A percentile compares a stretch with the other conserved stretches of the same genome.
Evolutionary conservation across 768 basidiomycete species (phyloP).

Genomic region (Lactarius hengduanensis): DNA sequence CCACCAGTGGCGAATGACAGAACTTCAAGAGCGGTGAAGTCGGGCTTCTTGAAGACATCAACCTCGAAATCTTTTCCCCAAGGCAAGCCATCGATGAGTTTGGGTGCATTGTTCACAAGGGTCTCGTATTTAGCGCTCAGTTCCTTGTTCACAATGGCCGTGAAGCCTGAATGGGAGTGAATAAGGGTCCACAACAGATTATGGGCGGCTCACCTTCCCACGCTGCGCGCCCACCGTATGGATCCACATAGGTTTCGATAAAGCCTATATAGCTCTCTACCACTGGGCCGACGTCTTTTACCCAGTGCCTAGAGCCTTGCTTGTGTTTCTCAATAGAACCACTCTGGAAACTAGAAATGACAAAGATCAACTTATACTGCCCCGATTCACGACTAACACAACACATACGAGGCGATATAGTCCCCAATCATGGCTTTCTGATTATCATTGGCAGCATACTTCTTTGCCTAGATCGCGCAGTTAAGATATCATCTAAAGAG

Average conservation of each 20-base stretch:
- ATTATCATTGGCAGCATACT: conserved; percentile 69
- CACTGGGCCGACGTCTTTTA: conserved; percentile 81
- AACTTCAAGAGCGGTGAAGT: conserved; percentile 84
- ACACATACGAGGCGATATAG: conserved; percentile 72
- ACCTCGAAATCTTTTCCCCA: conserved; percentile 63
- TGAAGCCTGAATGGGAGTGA: conserved; percentile 58
- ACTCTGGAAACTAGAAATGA: conserved; percentile 56
- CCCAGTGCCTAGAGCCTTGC: conserved; percentile 75
- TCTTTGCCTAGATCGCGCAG: conserved; percentile 54
- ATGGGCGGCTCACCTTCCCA: conserved; percentile 67
- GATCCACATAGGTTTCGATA: conserved; percentile 81
- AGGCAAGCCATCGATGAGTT: conserved; percentile 76
- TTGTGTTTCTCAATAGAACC: conserved; percentile 82
- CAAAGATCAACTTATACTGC: neutral
- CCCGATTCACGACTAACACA: neutral
- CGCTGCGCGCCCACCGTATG: conserved; percentile 87
- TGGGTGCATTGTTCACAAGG: conserved; percentile 73
- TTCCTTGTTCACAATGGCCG: conserved; percentile 83
- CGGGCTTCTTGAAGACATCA: conserved; percentile 74
- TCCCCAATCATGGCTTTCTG: conserved; percentile 71
- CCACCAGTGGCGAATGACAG: conserved; percentile 83
- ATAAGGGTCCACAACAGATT: neutral
- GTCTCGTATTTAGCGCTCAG: conserved; percentile 79
- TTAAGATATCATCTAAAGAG: neutral
- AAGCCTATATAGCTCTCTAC: conserved; percentile 90